These are phyloP conservation scores for Ricinus communis DNA, from an alignment of 345 rosid genomes.

Conservation along the genomic window DNA sequence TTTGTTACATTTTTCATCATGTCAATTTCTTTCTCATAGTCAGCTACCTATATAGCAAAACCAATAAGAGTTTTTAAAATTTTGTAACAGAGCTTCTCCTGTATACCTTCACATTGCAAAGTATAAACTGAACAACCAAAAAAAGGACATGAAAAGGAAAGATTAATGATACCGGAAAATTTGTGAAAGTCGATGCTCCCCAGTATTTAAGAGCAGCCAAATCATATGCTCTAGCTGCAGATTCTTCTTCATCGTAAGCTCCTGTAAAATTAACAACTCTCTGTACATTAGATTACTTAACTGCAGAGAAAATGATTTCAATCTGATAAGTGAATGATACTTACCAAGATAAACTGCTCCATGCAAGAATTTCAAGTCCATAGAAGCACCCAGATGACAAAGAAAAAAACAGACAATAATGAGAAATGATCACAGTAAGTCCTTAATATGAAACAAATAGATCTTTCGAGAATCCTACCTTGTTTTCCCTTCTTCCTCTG, in stretches of 20 bases:
- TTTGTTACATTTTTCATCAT: constrained; percentile 37
- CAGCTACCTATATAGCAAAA: constrained; percentile 21
- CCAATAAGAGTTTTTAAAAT: not conserved
- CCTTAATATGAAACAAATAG: not conserved
- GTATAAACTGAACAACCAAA: not conserved
- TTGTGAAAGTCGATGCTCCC: constrained; percentile 38
- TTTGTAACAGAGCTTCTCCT: too few relatives aligned
- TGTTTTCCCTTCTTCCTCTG: constrained; percentile 49
- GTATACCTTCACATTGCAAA: too few relatives aligned
- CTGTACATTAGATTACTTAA: too few relatives aligned
- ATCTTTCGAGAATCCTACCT: constrained; percentile 13
- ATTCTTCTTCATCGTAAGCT: constrained; percentile 48
- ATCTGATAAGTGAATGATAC: not conserved
- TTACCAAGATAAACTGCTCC: constrained; percentile 43
- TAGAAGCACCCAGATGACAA: constrained; percentile 1
- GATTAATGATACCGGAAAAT: constrained; percentile 29
- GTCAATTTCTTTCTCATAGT: constrained; percentile 39
- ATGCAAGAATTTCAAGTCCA: not conserved
- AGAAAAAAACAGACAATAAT: constrained; percentile 1
- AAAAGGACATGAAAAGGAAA: not conserved
- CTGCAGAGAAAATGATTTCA: not conserved
- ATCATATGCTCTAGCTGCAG: constrained; percentile 48
- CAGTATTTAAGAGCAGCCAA: constrained; percentile 46
- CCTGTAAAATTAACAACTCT: constrained; percentile 10
- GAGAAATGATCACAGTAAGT: not conserved